These are phyloP conservation scores for Aspergillus arachidicola DNA, from an alignment of 2,329 filamentous ascomycete species.

Conservation along the genomic window DNA sequence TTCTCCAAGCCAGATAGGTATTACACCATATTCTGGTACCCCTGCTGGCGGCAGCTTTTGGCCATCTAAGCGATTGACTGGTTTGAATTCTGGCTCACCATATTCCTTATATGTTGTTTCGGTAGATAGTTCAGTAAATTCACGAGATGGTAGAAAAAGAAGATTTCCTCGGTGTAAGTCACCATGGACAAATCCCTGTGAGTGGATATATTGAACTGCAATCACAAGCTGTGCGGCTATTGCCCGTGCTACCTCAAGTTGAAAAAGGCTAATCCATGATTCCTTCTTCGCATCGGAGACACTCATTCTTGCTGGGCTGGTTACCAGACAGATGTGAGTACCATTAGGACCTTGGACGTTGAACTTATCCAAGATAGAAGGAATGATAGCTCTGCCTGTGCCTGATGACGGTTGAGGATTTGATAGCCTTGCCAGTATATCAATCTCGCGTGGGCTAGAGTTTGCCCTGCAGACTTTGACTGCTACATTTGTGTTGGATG, in stretches of 20 bases:
- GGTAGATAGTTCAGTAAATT: too few relatives aligned
- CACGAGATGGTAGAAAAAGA: too few relatives aligned
- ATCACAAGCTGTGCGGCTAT: conserved; percentile 25
- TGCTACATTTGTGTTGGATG: conserved; percentile 26
- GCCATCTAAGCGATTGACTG: conserved; percentile 17
- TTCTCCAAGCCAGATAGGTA: conserved; percentile 22
- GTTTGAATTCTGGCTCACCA: too few relatives aligned
- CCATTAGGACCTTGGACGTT: conserved; percentile 18
- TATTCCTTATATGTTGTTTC: too few relatives aligned
- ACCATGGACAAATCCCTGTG: conserved; percentile 30
- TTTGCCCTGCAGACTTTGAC: conserved; percentile 30
- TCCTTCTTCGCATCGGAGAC: conserved; percentile 14
- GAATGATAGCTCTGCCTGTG: conserved; percentile 7
- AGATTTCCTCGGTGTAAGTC: conserved; percentile 27
- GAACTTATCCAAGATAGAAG: conserved; percentile 14
- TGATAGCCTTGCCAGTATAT: not conserved
- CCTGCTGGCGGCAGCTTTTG: conserved; percentile 19
- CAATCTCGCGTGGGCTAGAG: conserved; percentile 17
- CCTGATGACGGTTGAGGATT: too few relatives aligned
- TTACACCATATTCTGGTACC: conserved; percentile 21
- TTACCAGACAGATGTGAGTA: conserved; percentile 11
- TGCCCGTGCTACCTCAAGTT: conserved; percentile 16
- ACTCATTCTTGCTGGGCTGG: conserved; percentile 15
- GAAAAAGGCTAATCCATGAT: conserved; percentile 17
- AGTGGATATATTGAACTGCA: conserved; percentile 29